Evolutionary conservation across 2,329 filamentous ascomycete species (phyloP).

Genomic region (Colletotrichum godetiae): DNA sequence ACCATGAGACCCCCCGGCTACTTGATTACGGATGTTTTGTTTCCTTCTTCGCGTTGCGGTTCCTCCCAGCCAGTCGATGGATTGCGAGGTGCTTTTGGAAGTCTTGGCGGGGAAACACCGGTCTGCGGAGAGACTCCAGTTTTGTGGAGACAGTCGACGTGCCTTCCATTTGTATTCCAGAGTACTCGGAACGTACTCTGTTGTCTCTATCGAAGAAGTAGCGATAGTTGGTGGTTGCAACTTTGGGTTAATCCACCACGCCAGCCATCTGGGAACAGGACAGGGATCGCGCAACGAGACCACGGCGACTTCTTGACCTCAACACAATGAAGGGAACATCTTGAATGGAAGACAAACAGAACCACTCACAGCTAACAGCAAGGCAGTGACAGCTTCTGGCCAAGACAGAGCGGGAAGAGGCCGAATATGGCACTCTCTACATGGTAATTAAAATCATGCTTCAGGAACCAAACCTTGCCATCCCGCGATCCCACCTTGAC

Average conservation of each 20-base stretch:
- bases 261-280: conserved; percentile 2
- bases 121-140: conserved; percentile 16
- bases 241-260: conserved; percentile 11
- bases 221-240: conserved; percentile 11
- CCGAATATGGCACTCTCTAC: background rate
- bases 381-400: background rate
- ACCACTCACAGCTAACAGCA: background rate
- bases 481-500: conserved; percentile 9
- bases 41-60: conserved; percentile 3
- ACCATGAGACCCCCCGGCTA: background rate
- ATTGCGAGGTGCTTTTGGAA: conserved; percentile 6
- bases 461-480: background rate
- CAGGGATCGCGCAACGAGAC: conserved; percentile 2
- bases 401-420: background rate
- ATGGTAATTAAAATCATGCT: background rate
- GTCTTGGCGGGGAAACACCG: conserved; percentile 27
- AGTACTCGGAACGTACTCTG: conserved; percentile 2
- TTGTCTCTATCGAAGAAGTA: background rate
- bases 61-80: conserved; percentile 23
- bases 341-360: background rate
- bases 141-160: background rate
- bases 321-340: background rate
- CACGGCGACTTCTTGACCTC: background rate
- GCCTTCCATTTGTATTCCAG: conserved; percentile 2
- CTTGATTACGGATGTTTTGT: background rate